phyloP scores from a whole-genome alignment of 306 rosid genomes.

The Cicer yamashitae region DNA sequence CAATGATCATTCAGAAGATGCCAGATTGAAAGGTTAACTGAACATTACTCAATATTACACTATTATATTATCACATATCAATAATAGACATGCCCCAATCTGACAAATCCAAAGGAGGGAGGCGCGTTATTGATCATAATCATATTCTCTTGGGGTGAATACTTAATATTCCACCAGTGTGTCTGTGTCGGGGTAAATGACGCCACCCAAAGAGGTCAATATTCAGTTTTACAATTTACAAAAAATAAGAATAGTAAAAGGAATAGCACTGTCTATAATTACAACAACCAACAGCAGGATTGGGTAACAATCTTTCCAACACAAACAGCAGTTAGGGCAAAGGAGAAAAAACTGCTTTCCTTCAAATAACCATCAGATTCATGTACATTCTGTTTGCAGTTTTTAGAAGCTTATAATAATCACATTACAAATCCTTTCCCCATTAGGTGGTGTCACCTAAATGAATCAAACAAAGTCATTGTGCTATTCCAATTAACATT shows the following conservation, averaged over 20 bases:
- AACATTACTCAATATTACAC: not conserved
- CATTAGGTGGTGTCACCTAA: not conserved
- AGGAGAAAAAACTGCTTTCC: not conserved
- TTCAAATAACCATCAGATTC: not conserved
- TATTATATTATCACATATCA: not conserved
- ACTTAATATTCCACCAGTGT: not conserved
- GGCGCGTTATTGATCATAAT: not conserved
- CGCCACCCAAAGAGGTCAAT: not conserved
- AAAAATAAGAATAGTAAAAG: slow-evolving; percentile 10
- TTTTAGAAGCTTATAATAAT: not conserved
- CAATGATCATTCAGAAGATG: not conserved
- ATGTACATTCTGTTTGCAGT: not conserved
- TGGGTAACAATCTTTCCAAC: not conserved
- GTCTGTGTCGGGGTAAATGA: not conserved
- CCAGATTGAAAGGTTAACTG: not conserved
- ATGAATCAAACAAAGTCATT: not conserved
- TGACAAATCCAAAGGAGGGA: not conserved
- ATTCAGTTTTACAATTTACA: slow-evolving; percentile 1
- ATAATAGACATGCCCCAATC: not conserved
- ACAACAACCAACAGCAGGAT: not conserved
- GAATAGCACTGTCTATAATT: slow-evolving; percentile 3
- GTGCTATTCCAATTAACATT: not conserved
- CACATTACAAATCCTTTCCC: not conserved
- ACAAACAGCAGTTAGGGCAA: not conserved
- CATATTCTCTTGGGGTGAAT: slow-evolving; percentile 2